These are phyloP conservation scores for Chalciporus piperatus DNA, from an alignment of 768 basidiomycete genomes.

Conservation along the genomic window DNA sequence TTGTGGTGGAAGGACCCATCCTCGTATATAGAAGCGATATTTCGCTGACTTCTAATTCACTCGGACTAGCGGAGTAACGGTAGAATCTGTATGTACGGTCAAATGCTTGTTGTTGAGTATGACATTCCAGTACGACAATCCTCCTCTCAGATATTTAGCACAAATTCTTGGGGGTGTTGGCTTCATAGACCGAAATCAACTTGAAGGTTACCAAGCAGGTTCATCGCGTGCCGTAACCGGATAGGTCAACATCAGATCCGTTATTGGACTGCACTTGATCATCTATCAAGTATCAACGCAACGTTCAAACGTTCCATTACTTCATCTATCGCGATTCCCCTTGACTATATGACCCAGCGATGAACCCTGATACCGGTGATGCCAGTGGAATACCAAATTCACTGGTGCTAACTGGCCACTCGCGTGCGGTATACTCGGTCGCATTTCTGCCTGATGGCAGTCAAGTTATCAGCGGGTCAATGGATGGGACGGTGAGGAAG, in stretches of 20 bases:
- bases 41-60: neutral
- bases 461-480: constrained; percentile 5
- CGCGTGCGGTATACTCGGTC: neutral
- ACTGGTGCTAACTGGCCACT: constrained; percentile 3
- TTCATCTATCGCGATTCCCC: too few relatives aligned
- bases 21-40: neutral
- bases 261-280: too few relatives aligned
- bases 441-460: constrained; percentile 1
- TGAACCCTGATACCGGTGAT: neutral
- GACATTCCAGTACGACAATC: too few relatives aligned
- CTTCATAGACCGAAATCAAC: too few relatives aligned
- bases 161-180: too few relatives aligned
- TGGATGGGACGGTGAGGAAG: neutral
- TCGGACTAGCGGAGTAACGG: neutral
- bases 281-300: too few relatives aligned
- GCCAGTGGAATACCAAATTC: neutral
- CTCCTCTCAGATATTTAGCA: too few relatives aligned
- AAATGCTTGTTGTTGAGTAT: too few relatives aligned
- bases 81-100: neutral
- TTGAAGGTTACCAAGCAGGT: too few relatives aligned
- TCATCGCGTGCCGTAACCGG: too few relatives aligned
- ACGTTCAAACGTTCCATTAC: too few relatives aligned
- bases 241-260: too few relatives aligned
- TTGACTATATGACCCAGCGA: neutral
- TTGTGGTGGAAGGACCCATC: neutral